These are phyloP conservation scores for Pisolithus orientalis DNA, from an alignment of 768 basidiomycete species.

Conservation along the genomic window DNA sequence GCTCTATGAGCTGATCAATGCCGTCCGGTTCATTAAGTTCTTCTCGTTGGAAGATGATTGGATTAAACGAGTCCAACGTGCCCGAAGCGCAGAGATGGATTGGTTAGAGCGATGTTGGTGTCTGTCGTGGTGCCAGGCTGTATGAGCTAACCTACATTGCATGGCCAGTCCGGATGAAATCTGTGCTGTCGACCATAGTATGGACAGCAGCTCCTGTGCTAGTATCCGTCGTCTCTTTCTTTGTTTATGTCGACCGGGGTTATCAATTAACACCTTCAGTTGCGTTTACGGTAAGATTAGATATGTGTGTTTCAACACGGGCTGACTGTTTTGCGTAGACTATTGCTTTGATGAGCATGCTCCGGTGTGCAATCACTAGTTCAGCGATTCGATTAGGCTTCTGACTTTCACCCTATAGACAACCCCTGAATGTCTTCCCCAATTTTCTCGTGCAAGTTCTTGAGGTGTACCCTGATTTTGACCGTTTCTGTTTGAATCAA, in stretches of 20 bases:
- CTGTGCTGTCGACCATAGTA: constrained; percentile 60
- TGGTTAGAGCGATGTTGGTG: constrained; percentile 73
- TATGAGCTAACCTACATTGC: neutral
- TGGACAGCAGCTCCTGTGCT: constrained; percentile 76
- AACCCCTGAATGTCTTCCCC: constrained; percentile 76
- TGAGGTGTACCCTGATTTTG: constrained; percentile 36
- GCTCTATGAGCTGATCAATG: constrained; percentile 38
- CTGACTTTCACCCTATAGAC: constrained; percentile 25
- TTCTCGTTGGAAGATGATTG: constrained; percentile 37
- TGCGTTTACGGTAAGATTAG: constrained; percentile 69
- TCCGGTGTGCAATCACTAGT: constrained; percentile 39
- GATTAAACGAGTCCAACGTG: constrained; percentile 35
- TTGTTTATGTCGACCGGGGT: constrained; percentile 63
- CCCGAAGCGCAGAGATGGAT: constrained; percentile 62
- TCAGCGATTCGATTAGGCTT: neutral
- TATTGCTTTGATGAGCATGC: constrained; percentile 81
- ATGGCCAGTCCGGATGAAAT: constrained; percentile 60
- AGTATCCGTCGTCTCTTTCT: constrained; percentile 77
- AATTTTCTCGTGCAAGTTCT: constrained; percentile 74
- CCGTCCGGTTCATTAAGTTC: constrained; percentile 37
- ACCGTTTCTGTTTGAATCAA: neutral
- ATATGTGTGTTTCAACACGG: neutral
- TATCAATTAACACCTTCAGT: constrained; percentile 69
- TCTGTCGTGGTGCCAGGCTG: constrained; percentile 26
- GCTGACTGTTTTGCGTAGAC: constrained; percentile 33